phyloP scores from a whole-genome alignment of 2,329 filamentous ascomycete genomes.

The Stachybotrys elegans region DNA sequence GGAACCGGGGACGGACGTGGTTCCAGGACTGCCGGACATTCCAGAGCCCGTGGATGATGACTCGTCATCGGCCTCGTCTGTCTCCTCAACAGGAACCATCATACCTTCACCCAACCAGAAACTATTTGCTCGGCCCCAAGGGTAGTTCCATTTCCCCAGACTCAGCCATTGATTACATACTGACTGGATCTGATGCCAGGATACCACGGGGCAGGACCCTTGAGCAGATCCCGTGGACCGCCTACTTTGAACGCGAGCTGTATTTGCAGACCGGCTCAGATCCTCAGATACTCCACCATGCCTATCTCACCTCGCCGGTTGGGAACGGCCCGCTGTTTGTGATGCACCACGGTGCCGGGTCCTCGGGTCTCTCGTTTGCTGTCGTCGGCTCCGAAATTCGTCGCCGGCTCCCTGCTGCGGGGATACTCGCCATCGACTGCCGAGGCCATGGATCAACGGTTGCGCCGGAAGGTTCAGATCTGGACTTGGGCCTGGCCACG shows the following conservation, averaged over 20 bases:
- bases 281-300: constrained; percentile 64
- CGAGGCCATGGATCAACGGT: constrained; percentile 76
- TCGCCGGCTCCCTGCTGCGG: constrained; percentile 71
- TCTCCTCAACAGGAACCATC: constrained; percentile 89
- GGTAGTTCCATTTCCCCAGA: constrained; percentile 36
- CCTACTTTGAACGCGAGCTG: constrained; percentile 86
- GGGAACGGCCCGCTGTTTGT: constrained; percentile 78
- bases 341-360: constrained; percentile 91
- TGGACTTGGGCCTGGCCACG: constrained; percentile 68
- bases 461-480: constrained; percentile 30
- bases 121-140: constrained; percentile 65
- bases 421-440: constrained; percentile 80
- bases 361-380: constrained; percentile 88
- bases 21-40: constrained; percentile 42
- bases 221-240: constrained; percentile 75
- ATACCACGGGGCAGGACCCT: constrained; percentile 47
- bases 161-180: background rate
- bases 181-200: constrained; percentile 26
- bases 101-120: constrained; percentile 71
- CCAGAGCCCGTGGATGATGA: constrained; percentile 50
- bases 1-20: constrained; percentile 40
- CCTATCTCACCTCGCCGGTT: constrained; percentile 78
- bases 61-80: constrained; percentile 72
- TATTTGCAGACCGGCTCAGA: constrained; percentile 53
- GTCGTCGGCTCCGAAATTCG: constrained; percentile 72